Evolutionary conservation across 2,329 filamentous ascomycete genomes (phyloP).

Genomic region (Colletotrichum lupini): DNA sequence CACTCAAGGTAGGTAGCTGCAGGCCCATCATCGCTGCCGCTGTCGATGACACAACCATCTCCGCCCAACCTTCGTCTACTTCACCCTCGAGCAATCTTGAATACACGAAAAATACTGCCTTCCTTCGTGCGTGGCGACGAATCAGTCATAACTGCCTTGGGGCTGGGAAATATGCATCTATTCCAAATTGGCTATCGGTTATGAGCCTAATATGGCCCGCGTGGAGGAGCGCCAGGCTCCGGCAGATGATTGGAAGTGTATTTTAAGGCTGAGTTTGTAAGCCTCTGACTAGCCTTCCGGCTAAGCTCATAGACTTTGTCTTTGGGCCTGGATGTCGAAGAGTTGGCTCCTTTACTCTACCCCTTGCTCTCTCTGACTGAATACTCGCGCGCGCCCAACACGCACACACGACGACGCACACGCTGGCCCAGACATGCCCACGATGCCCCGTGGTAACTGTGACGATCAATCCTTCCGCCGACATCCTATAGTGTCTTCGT

Average conservation of each 20-base stretch:
- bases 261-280: constrained; percentile 3
- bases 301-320: not conserved
- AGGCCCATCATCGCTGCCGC: not conserved
- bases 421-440: not conserved
- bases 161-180: not conserved
- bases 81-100: not conserved
- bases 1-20: not conserved
- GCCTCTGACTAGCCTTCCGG: not conserved
- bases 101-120: not conserved
- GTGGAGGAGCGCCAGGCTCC: constrained; percentile 1
- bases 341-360: too few relatives aligned
- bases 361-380: not conserved
- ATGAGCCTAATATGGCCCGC: not conserved
- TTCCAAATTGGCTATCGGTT: not conserved
- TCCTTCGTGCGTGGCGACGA: too few relatives aligned
- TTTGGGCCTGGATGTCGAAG: not conserved
- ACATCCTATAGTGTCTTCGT: not conserved
- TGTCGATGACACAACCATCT: not conserved
- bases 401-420: not conserved
- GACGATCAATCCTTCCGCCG: not conserved
- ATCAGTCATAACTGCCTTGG: not conserved
- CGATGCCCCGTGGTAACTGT: not conserved
- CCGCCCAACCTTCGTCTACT: not conserved
- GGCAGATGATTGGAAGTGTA: not conserved
- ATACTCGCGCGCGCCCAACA: not conserved